Evolutionary conservation across 495 filamentous ascomycete genomes (phyloP), one percentile per base, ranked within the genome.

Genomic region (Ascodesmis nigricans): DNA sequence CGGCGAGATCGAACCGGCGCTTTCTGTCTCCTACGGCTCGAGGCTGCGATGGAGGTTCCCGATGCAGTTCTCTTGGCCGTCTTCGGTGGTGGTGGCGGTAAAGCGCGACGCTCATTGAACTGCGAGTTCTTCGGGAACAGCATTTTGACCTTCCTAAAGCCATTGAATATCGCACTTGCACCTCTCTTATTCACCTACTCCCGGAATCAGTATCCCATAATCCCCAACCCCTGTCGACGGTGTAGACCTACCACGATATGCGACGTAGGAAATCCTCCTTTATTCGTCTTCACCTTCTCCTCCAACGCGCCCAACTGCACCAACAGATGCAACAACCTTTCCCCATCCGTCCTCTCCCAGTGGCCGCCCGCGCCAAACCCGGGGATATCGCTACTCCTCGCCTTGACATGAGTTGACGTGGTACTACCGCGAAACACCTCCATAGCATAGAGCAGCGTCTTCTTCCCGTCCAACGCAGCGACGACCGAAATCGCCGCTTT

Each of bases 401-500:
- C 53, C 2, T 57, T 52, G 1, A 56, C 49, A 15, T 58, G 36
- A 4, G 53, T 52, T 31, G 55, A 63, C 35, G 54, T 51, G 5
- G 9, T 31, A 15, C 42, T 63, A 10, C 58, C 63, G 33, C 54
- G 53, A 37, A 64, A 48, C 34, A 59, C 54, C 35, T 64, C 61
- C 15, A 57, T 57, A 41, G 69, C 64, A 35, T 66, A 62, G 6
- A 58, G 55, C 22, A 66, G 40, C 6, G 67, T 72, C 19, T 69
- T 55, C 29, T 55, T 56, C 8, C 27, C 13, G 7, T 49, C 38
- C n/a, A 67, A 38, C 25, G 63, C 52, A 19, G 64, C 55, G 14
- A 92, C 73, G 31, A 87, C 58, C 17, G 59, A 56, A 20, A 93
- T 51, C 2, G 70, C 74, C 17, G 64, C 62, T 18, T 62, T 53